Base-by-base conservation (phyloP, 2,329 filamentous ascomycete species). In the Fusarium napiforme region DNA sequence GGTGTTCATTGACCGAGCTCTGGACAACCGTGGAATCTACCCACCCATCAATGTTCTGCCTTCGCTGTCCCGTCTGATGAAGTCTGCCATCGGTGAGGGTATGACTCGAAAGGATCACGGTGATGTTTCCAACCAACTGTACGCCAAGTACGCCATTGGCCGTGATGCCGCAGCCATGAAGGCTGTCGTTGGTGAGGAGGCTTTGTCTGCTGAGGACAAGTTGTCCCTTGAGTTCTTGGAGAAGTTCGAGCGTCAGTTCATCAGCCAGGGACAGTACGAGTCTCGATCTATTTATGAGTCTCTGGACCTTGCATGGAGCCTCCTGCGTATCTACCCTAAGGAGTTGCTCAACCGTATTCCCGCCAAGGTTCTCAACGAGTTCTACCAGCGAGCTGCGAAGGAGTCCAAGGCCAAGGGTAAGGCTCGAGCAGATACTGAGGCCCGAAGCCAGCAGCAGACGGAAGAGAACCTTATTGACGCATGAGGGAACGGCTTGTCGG, bases 101-200 rank as follows among this genome's bases (percentile, higher is more conserved):
- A 96, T 95, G 89, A 99, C 96, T 32, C 93, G 96, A 79, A 95
- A 94, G 84, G 97, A 99, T 80, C 96, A 99, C 85, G 94, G 94
- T 78, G 96, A 99, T 85, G 96, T 99, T 57, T 99, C 96, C 77
- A 99, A 99, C 88, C 96, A 99, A 88, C 90, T 99, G 75, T 99
- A 99, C 83, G 96, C 96, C 85, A 99, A 99, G 86, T 99, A 99
- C 83, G 96, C 96, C 83, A 98, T 99, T 82, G 96, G 96, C 82
- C 95, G 96, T 89, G 96, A 99, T 80, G 96, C 96, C 26, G 96
- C 97, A 42, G 93, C 95, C 82, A 99, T 99, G 96, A 99, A 98
- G 88, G 96, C 96, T 70, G 96, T 99, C 83, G 96, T 99, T 67
- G 96, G 96, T 86, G 97, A 99, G 85, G 96, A 99, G 83, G 96